Evolutionary conservation across 2,329 filamentous ascomycete genomes (phyloP).

Genomic region (Talaromyces albobiverticillius): DNA sequence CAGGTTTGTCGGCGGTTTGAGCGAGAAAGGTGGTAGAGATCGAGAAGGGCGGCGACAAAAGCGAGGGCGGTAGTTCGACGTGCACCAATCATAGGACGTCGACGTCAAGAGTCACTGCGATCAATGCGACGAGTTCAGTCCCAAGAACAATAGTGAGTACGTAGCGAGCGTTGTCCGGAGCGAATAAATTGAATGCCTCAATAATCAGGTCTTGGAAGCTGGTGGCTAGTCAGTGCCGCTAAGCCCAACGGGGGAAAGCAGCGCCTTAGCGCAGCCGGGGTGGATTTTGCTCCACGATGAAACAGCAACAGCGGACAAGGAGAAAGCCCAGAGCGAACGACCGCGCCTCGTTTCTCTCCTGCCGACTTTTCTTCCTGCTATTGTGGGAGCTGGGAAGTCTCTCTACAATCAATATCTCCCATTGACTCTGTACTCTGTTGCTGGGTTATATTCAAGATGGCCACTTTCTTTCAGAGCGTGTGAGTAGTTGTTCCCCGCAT

Average conservation of each 20-base stretch:
- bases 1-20: background rate
- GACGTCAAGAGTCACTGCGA: background rate
- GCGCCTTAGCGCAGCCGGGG: slow-evolving; percentile 4
- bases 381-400: background rate
- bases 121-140: background rate
- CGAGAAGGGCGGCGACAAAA: no score
- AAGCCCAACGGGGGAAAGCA: background rate
- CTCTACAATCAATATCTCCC: background rate
- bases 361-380: slow-evolving; percentile 8
- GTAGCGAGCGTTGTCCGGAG: no score
- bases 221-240: slow-evolving; percentile 3
- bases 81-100: background rate
- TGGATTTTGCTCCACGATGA: slow-evolving; percentile 15
- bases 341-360: background rate
- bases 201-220: background rate
- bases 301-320: slow-evolving; percentile 11
- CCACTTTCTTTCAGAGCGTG: slow-evolving; percentile 51
- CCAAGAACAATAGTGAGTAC: background rate
- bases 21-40: background rate
- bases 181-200: background rate
- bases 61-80: no score
- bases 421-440: slow-evolving; percentile 8
- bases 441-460: slow-evolving; percentile 33
- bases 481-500: slow-evolving; percentile 31
- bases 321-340: slow-evolving; percentile 11